Percentiles rank a stretch among this genome's conserved stretches.
phyloP scores from a whole-genome alignment of 2,329 filamentous ascomycete species.

The Neonectria hederae region DNA sequence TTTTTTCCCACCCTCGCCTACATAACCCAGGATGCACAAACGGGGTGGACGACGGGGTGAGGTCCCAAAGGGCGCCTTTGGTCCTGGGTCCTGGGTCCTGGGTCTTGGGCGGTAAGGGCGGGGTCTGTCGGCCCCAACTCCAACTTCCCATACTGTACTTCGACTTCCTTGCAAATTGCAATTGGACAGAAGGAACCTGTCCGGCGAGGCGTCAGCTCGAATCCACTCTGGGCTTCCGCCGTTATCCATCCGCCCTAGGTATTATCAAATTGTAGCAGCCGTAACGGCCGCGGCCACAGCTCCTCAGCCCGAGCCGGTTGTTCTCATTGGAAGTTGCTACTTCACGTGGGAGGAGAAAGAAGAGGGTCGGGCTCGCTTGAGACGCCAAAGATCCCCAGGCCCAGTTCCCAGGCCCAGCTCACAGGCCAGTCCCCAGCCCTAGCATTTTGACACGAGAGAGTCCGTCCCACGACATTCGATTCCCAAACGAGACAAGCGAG shows the following conservation, averaged over 20 bases:
- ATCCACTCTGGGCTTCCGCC: conserved; percentile 39
- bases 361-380: conserved; percentile 37
- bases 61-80: conserved; percentile 32
- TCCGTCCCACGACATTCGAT: conserved; percentile 29
- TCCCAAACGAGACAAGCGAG: conserved; percentile 23
- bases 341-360: conserved; percentile 39
- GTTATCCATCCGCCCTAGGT: conserved; percentile 37
- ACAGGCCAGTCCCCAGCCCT: conserved; percentile 25
- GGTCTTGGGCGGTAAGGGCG: conserved; percentile 39
- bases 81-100: conserved; percentile 16
- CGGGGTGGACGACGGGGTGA: conserved; percentile 15
- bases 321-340: conserved; percentile 38
- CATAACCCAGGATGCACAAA: conserved; percentile 14
- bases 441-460: conserved; percentile 29
- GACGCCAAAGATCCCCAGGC: conserved; percentile 20
- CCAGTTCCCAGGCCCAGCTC: conserved; percentile 11
- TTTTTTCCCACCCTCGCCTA: conserved; percentile 22
- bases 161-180: conserved; percentile 37
- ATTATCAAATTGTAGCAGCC: conserved; percentile 26
- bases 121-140: conserved; percentile 31
- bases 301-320: conserved; percentile 28
- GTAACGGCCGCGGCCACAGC: conserved; percentile 31
- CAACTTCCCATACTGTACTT: conserved; percentile 14
- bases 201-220: conserved; percentile 39
- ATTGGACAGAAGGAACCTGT: conserved; percentile 26